Percentiles rank a stretch among this genome's conserved stretches.
phyloP scores from a whole-genome alignment of 768 basidiomycete species.

The Suillus clintonianus region DNA sequence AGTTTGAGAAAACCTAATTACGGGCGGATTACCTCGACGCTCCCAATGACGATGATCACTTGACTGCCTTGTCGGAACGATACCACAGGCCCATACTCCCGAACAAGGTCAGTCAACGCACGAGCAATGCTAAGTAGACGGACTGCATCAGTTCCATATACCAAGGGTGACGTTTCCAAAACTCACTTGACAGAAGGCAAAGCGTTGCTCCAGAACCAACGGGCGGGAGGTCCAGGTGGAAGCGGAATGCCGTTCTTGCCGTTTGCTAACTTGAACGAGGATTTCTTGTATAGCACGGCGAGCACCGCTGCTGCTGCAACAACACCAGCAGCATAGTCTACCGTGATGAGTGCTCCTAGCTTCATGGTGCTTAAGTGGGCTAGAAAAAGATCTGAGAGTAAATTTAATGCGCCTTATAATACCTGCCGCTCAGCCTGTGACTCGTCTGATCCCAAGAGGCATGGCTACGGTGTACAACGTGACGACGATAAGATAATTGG shows the following conservation, averaged over 20 bases:
- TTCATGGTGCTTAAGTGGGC: background rate
- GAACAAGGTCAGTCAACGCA: conserved; percentile 52
- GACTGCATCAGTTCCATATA: background rate
- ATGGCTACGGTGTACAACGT: background rate
- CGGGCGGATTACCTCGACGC: background rate
- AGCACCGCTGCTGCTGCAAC: background rate
- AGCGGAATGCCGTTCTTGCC: conserved; percentile 7
- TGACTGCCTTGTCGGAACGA: conserved; percentile 48
- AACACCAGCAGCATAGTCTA: conserved; percentile 5
- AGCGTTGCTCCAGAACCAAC: conserved; percentile 11
- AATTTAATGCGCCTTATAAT: background rate
- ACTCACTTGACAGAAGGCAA: conserved; percentile 7
- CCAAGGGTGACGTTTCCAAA: background rate
- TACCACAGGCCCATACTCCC: conserved; percentile 61
- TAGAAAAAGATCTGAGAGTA: background rate
- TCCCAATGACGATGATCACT: conserved; percentile 16
- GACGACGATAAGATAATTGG: background rate
- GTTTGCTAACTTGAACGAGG: background rate
- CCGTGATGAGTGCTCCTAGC: background rate
- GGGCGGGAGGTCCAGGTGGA: conserved; percentile 7
- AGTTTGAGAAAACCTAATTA: background rate
- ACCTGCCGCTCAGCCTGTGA: background rate
- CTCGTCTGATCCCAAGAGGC: background rate
- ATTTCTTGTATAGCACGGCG: conserved; percentile 6
- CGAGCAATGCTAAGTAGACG: conserved; percentile 13